Base-by-base conservation (phyloP, 2,329 filamentous ascomycete genomes). In the Botrytis paeoniae region DNA sequence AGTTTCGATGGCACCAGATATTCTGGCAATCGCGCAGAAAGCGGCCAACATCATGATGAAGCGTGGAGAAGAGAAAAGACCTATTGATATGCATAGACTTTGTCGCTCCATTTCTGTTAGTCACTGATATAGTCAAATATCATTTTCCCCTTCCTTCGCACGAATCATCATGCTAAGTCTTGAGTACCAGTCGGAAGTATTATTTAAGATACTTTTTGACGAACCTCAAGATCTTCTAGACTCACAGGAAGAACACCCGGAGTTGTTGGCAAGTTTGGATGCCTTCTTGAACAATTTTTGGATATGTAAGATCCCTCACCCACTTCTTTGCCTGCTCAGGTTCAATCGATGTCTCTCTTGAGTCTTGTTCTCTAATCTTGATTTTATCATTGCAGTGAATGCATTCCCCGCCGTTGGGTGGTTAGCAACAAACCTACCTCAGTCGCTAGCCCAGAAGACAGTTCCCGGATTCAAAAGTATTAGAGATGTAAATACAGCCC, bases 31-130 rank as follows among this genome's bases (percentile, higher is more conserved):
- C n/a, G 45, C 45, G 29, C 45, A 68, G 12, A 54, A 54, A 41
- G 64, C 32, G 3, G 48, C 35, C 51, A 14, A 54, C 25, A 4
- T n/a, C 25, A 29, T 68, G 45, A n/a, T 41, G 10, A 16, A 37
- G 45, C 45, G 16, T n/a, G 45, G 32, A 25, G 25, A 12, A 20
- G 8, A 68, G 45, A 35, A 68, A 68, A 39, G 16, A 39, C 32
- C 35, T 39, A 39, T 68, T 22, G 48, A 68, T 39, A 39, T 68
- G 45, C 45, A 68, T 68, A 22, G 45, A 12, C 64, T 68, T 18
- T 39, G 22, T 37, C 64, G 64, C 32, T 68, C 64, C 2, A 54
- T 68, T 39, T 39, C 64, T 57, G 45, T 68, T n/a, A 39, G 64
- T 68, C 22, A 41, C 22, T 29, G 9, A 20, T 39, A 29, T 39